These are phyloP conservation scores for Cercospora sp. DNA, from an alignment of 2,329 filamentous ascomycete genomes.

Conservation along the genomic window DNA sequence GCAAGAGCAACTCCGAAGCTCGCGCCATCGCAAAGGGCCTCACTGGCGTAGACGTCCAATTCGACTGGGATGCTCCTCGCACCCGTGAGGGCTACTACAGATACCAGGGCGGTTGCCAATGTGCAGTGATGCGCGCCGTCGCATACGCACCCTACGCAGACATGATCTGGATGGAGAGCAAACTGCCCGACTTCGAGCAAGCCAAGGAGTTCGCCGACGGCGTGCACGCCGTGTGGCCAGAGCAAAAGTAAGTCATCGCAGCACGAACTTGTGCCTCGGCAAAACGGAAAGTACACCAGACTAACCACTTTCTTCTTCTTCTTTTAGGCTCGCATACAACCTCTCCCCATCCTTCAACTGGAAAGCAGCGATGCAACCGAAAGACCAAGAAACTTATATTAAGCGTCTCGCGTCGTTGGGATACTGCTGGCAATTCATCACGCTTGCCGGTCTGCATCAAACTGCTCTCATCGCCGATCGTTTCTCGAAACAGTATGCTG, in stretches of 20 bases:
- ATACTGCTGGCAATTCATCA: slow-evolving; percentile 99
- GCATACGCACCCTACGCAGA: slow-evolving; percentile 93
- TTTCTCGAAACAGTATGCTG: slow-evolving; percentile 77
- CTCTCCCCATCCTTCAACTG: slow-evolving; percentile 99
- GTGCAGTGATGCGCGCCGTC: slow-evolving; percentile 85
- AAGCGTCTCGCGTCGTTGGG: slow-evolving; percentile 79
- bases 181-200: slow-evolving; percentile 87
- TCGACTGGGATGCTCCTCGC: slow-evolving; percentile 91
- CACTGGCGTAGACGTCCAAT: slow-evolving; percentile 79
- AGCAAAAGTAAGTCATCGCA: slow-evolving; percentile 75
- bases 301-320: slow-evolving; percentile 18
- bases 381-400: slow-evolving; percentile 97
- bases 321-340: slow-evolving; percentile 84
- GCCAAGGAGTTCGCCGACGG: slow-evolving; percentile 91
- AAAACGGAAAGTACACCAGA: slow-evolving; percentile 6
- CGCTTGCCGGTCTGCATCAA: slow-evolving; percentile 93
- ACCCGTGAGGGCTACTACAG: slow-evolving; percentile 96
- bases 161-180: slow-evolving; percentile 99
- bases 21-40: slow-evolving; percentile 75
- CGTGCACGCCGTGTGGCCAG: slow-evolving; percentile 90
- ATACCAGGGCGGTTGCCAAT: slow-evolving; percentile 86
- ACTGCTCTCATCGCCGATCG: slow-evolving; percentile 88
- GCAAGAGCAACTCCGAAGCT: slow-evolving; percentile 83
- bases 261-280: not conserved
- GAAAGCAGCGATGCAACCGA: slow-evolving; percentile 91